Evolutionary conservation across 1,284 basidiomycete genomes (phyloP), one percentile per base, ranked within the genome.

Genomic region (Leucoagaricus sp.): DNA sequence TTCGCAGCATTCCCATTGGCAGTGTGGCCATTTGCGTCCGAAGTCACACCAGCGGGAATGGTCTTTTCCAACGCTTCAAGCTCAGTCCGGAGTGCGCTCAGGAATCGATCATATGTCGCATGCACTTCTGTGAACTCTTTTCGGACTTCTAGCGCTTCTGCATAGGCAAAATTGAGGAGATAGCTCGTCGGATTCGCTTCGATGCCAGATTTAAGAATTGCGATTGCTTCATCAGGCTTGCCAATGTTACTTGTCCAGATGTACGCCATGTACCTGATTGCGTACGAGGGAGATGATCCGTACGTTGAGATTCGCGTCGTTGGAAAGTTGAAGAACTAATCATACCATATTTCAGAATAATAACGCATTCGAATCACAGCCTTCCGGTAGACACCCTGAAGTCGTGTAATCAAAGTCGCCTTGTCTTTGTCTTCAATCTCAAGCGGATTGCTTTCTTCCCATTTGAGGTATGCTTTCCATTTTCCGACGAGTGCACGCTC

Each of bases 381-480:
- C 74, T 96, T 95, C 60, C 88, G 82, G 71, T 97, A 94, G 2
- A 94, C 93, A 47, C 87, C 86, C 61, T 88, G 84, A 6, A 98
- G 80, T 29, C 96, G 84, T 17, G 79, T 79, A 49, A 88, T 80
- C 33, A 96, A 71, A 4, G 80, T 79, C 1, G 76, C 70, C 51
- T 82, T 79, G 61, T 98, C 95, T 62, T 85, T 83, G 54, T 98
- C 96, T 60, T 96, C 94, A 53, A 97, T 84, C 69, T 94, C 91
- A 40, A 97, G 78, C 1, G 96, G 97, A 67, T 99, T 98, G 61
- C 83, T 82, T 70, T 97, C 94, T 73, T 99, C 97, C 93, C 94
- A 99, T 65, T 93, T 93, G 50, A 99, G 75, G 69, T 98, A 98
- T 2, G 83, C 79, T 64, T 93, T 93, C 97, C 97, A 99, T 13